Base-by-base conservation (phyloP, 2,329 filamentous ascomycete genomes). In the Zelopaecilomyces penicillatus region DNA sequence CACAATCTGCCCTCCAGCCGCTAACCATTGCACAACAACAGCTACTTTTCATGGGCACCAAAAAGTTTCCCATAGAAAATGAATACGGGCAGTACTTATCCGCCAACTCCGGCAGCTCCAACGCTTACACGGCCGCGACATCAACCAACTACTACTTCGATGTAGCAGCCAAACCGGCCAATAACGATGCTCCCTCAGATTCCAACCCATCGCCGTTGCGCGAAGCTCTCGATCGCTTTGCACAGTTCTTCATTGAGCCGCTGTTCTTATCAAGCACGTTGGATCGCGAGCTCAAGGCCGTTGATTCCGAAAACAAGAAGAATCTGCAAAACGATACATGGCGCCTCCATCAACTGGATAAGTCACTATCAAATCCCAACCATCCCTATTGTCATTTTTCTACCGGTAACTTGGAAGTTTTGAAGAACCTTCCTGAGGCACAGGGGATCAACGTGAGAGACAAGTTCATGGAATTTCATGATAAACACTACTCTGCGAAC, bases 61-160 rank as follows among this genome's bases (percentile, higher is more conserved):
- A 95, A 65, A 98, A 97, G 78, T 98, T 93, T 59, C 93, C 93
- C 1, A 79, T 83, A 61, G 91, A 96, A 67, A 97, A 98, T 65
- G 91, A 86, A 52, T 98, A 98, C 71, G 88, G 87, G 58, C 84
- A 91, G 61, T 98, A 95, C 63, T 78, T 98, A 43, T 86, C 89
- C 42, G 77, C 87, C 48, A 85, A 96, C 63, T 95, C 89, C 7
- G 93, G 93, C 44, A 82, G 84, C 59, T 95, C 90, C 29, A 98
- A 98, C 64, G 93, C 93, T 44, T 97, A 95, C 65, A 98, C 93
- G 1, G 89, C 85, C 11, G 75, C 87, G 5, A 95, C 88, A 2
- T 94, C 91, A 42, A 98, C 93, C 51, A 97, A 97, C 68, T 98
- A 95, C 70, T 97, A 87, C 67, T 98, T 98, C 62, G 93, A 98